Conservation (phyloP, 179 eudicot genomes). For the Carnegiea gigantea region DNA sequence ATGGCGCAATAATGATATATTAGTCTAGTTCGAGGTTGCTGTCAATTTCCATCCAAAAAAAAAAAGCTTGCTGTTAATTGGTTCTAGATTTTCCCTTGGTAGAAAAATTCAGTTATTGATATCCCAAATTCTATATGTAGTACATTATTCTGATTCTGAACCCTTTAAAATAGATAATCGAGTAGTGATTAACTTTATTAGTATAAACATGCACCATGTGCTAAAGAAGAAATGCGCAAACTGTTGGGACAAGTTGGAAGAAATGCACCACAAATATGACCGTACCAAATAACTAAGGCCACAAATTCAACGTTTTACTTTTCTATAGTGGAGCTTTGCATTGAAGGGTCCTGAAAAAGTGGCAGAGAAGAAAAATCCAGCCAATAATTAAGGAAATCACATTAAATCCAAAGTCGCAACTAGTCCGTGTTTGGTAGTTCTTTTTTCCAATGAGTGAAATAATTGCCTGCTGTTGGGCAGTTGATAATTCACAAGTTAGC, state of each 20-base stretch:
- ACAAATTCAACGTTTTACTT: neutral
- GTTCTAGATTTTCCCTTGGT: too few species aligned
- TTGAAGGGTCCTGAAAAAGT: neutral
- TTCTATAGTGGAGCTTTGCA: neutral
- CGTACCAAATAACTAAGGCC: neutral
- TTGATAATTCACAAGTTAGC: neutral
- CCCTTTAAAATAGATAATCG: too few species aligned
- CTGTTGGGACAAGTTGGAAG: neutral
- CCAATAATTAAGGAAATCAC: neutral
- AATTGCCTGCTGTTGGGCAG: neutral
- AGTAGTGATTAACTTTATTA: too few species aligned
- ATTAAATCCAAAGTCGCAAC: neutral
- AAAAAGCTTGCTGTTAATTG: too few species aligned
- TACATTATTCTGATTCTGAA: too few species aligned
- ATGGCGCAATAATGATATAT: too few species aligned
- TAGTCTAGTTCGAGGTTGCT: too few species aligned
- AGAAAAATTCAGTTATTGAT: too few species aligned
- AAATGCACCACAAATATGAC: neutral
- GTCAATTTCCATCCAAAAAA: too few species aligned
- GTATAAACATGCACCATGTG: neutral
- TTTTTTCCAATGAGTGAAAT: neutral
- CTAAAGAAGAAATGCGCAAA: neutral
- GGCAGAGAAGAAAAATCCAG: neutral
- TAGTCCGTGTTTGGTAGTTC: neutral
- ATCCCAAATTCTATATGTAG: too few species aligned